These are phyloP conservation scores for Suhomyces vadensis DNA, from an alignment of 805 yeast species.

Conservation along the genomic window DNA sequence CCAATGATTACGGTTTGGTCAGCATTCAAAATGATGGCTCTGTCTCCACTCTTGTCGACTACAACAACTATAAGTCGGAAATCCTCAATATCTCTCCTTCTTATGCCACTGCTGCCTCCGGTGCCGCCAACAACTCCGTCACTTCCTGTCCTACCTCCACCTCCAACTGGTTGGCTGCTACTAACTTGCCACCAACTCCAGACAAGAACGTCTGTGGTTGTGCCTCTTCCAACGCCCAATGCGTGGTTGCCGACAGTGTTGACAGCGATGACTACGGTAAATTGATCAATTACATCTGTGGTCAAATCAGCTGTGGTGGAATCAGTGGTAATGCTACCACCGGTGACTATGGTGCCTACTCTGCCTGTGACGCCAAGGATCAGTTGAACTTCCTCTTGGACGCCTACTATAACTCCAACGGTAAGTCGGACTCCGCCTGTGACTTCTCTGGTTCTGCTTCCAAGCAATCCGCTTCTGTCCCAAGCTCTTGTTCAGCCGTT, in stretches of 20 bases:
- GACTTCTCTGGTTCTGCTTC: constrained; percentile 42
- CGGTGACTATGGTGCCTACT: constrained; percentile 45
- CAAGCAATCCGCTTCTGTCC: constrained; percentile 48
- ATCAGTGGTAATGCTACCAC: constrained; percentile 38
- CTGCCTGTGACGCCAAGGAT: constrained; percentile 37
- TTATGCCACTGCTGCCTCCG: constrained; percentile 29
- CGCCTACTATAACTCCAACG: constrained; percentile 37
- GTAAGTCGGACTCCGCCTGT: constrained; percentile 31
- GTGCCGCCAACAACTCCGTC: constrained; percentile 26
- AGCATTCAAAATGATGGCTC: constrained; percentile 43
- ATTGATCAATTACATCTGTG: constrained; percentile 38
- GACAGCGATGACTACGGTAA: constrained; percentile 33
- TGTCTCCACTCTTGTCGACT: constrained; percentile 66
- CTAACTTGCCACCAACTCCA: constrained; percentile 47
- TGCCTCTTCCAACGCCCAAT: constrained; percentile 32
- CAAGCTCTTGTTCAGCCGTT: constrained; percentile 55
- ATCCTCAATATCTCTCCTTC: constrained; percentile 57
- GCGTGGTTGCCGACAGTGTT: constrained; percentile 35
- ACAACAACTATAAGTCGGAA: constrained; percentile 59
- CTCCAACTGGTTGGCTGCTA: constrained; percentile 38
- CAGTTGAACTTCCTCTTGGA: constrained; percentile 41
- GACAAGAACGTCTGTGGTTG: constrained; percentile 39
- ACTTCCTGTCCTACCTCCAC: constrained; percentile 39
- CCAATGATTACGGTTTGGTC: constrained; percentile 74
- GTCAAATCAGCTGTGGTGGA: constrained; percentile 35